A percentile compares a stretch with the other conserved stretches of the same genome.
phyloP scores from a whole-genome alignment of 2,329 filamentous ascomycete genomes.

The Botrytis squamosa region DNA sequence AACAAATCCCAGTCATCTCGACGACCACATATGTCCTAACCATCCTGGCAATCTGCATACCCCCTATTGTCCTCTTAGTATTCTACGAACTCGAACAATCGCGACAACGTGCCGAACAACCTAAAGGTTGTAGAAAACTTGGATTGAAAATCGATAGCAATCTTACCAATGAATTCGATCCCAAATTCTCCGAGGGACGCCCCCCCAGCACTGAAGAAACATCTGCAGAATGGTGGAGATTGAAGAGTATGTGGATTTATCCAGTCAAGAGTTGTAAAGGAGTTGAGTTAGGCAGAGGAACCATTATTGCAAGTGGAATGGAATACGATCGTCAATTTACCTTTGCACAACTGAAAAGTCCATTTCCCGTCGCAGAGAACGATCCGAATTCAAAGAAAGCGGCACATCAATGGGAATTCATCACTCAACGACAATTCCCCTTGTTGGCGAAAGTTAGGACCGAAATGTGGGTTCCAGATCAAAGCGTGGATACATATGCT shows the following conservation, averaged over 20 bases:
- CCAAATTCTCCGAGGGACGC: slow-evolving; percentile 46
- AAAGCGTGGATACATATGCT: slow-evolving; percentile 51
- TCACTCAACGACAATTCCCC: slow-evolving; percentile 69
- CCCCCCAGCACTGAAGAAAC: slow-evolving; percentile 39
- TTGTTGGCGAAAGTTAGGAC: slow-evolving; percentile 67
- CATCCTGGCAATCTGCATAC: slow-evolving; percentile 37
- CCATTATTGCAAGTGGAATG: slow-evolving; percentile 67
- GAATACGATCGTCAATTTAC: slow-evolving; percentile 80
- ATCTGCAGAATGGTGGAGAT: slow-evolving; percentile 44
- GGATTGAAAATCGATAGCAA: slow-evolving; percentile 51
- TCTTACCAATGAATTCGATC: slow-evolving; percentile 55
- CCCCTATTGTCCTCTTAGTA: slow-evolving; percentile 37
- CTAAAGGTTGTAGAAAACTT: slow-evolving; percentile 52
- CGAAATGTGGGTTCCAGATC: slow-evolving; percentile 69
- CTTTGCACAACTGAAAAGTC: slow-evolving; percentile 66
- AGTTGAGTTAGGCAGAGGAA: slow-evolving; percentile 66
- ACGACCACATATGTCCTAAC: slow-evolving; percentile 37
- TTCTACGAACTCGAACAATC: slow-evolving; percentile 39
- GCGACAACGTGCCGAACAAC: slow-evolving; percentile 39
- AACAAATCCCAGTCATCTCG: slow-evolving; percentile 35
- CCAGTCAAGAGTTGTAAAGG: slow-evolving; percentile 80
- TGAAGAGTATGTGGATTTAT: slow-evolving; percentile 75
- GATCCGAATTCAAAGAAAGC: slow-evolving; percentile 42
- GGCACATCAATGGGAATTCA: slow-evolving; percentile 62
- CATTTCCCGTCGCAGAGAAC: slow-evolving; percentile 45